A percentile compares a stretch with the other conserved stretches of the same genome.
Conservation (phyloP, 2,329 filamentous ascomycete genomes). For the Penicillium thymicola region DNA sequence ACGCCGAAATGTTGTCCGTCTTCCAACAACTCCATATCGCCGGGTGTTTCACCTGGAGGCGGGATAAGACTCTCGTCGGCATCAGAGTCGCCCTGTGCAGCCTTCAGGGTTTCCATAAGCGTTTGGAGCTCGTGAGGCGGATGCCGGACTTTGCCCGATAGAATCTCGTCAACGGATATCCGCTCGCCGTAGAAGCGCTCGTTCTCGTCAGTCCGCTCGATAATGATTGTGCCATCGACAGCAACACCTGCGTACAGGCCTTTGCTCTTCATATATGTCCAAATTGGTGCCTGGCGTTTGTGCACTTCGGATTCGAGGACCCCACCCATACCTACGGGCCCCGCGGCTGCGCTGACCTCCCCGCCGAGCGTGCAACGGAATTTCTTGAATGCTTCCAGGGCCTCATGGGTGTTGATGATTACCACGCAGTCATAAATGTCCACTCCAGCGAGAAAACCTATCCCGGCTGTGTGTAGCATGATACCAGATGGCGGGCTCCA, state of each 20-base stretch:
- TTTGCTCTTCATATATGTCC: constrained; percentile 83
- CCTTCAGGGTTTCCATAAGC: constrained; percentile 78
- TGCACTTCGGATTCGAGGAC: constrained; percentile 67
- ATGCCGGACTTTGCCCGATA: constrained; percentile 58
- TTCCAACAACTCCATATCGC: constrained; percentile 61
- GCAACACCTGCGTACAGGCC: constrained; percentile 86
- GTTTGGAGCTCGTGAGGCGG: constrained; percentile 56
- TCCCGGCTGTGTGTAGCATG: constrained; percentile 79
- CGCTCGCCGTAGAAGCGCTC: constrained; percentile 75
- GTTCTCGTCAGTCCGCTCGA: constrained; percentile 85
- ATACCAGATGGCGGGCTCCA: constrained; percentile 93
- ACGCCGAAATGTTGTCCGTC: constrained; percentile 62
- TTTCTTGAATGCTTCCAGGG: constrained; percentile 78
- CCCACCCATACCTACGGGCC: constrained; percentile 73
- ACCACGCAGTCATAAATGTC: constrained; percentile 96
- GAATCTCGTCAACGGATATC: constrained; percentile 60
- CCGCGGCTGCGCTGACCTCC: constrained; percentile 72
- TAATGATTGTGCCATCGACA: constrained; percentile 80
- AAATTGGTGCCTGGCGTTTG: constrained; percentile 68
- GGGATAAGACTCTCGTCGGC: constrained; percentile 68
- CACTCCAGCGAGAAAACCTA: constrained; percentile 86
- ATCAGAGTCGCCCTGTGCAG: constrained; percentile 77
- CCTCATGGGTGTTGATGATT: constrained; percentile 82
- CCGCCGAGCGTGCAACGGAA: constrained; percentile 76
- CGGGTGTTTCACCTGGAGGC: constrained; percentile 66